Conservation (phyloP, 345 rosid genomes). For the Crucihimalaya himalaica region DNA sequence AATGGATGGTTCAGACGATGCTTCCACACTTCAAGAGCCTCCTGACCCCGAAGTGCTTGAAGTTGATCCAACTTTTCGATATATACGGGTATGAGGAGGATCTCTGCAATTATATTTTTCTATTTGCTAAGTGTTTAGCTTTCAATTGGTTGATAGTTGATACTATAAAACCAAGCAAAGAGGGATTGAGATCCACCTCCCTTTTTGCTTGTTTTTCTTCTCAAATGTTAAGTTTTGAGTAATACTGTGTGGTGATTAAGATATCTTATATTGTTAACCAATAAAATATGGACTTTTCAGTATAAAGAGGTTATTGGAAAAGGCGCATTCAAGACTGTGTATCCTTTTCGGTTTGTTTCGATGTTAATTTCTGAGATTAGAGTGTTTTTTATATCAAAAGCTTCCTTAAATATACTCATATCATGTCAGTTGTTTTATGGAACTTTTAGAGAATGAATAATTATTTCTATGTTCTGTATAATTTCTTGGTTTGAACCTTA, state of each 20-base stretch:
- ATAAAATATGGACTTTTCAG: slow-evolving; percentile 44
- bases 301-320: slow-evolving; percentile 70
- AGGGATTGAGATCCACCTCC: neutral
- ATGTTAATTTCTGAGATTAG: neutral
- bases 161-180: slow-evolving; percentile 2
- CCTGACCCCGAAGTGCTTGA: slow-evolving; percentile 68
- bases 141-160: slow-evolving; percentile 17
- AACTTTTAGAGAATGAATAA: neutral
- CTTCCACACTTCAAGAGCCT: slow-evolving; percentile 49
- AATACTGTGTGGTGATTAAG: neutral
- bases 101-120: neutral
- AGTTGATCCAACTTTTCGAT: slow-evolving; percentile 66
- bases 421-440: neutral
- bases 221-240: slow-evolving; percentile 3
- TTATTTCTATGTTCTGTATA: slow-evolving; percentile 2
- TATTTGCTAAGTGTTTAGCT: neutral
- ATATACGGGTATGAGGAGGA: slow-evolving; percentile 50
- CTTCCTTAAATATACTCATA: neutral
- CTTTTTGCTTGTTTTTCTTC: slow-evolving; percentile 8
- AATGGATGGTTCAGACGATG: slow-evolving; percentile 50
- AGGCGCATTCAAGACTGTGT: slow-evolving; percentile 88
- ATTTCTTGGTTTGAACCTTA: slow-evolving; percentile 36
- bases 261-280: slow-evolving; percentile 15
- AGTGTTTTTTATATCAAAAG: neutral
- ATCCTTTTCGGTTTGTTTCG: slow-evolving; percentile 40